Conservation (phyloP, 106 monocot species). For the Acanthochlamys bracteata region DNA sequence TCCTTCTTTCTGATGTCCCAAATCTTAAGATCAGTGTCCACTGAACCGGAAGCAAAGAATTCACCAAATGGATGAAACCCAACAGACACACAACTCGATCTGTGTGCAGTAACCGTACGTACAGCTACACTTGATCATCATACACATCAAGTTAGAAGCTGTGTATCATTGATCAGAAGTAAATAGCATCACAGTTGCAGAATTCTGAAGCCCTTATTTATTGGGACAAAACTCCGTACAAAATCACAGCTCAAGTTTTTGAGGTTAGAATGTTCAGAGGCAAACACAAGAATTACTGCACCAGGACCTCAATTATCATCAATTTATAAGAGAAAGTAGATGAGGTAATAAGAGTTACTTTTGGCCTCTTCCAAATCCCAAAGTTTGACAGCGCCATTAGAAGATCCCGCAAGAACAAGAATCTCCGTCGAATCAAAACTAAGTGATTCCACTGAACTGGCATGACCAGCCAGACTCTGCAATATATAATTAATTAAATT, state of each 20-base stretch:
- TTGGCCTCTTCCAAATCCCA: conserved; percentile 92
- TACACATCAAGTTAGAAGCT: conserved; percentile 7
- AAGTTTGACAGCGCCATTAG: conserved; percentile 76
- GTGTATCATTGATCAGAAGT: background rate
- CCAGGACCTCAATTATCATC: too few relatives aligned
- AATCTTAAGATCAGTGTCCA: conserved; percentile 85
- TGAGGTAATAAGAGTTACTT: conserved; percentile 50
- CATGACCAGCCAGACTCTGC: conserved; percentile 82
- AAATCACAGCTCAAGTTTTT: too few relatives aligned
- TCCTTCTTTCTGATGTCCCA: conserved; percentile 96
- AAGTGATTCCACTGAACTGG: conserved; percentile 64
- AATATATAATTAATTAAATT: too few relatives aligned
- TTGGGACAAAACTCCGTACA: too few relatives aligned
- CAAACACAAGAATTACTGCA: too few relatives aligned
- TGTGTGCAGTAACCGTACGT: conserved; percentile 71
- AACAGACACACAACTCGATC: conserved; percentile 58
- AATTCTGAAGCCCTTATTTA: too few relatives aligned
- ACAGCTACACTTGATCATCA: conserved; percentile 52
- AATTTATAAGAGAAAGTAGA: too few relatives aligned
- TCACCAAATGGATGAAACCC: conserved; percentile 97
- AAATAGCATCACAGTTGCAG: background rate
- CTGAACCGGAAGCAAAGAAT: conserved; percentile 90
- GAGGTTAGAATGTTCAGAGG: too few relatives aligned
- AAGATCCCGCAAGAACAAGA: conserved; percentile 77
- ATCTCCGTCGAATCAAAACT: conserved; percentile 74